Conservation (phyloP, 495 filamentous ascomycete genomes). For the Lepraria neglecta region DNA sequence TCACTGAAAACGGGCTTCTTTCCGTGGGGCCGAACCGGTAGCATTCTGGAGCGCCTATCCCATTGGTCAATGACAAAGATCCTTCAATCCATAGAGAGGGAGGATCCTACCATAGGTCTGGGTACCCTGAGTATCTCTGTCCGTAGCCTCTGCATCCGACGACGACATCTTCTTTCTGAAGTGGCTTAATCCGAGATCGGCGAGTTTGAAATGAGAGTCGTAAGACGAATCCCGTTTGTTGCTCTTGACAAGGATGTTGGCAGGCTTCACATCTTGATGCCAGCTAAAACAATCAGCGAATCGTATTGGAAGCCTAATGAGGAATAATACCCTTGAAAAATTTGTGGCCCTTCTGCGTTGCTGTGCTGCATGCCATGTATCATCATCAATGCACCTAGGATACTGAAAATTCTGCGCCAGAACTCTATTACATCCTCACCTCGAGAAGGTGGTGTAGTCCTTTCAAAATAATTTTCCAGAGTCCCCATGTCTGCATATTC, state of each 20-base stretch:
- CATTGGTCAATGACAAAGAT: constrained; percentile 23
- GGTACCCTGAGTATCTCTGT: constrained; percentile 30
- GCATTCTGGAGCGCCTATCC: constrained; percentile 34
- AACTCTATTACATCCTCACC: constrained; percentile 37
- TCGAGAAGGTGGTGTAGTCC: constrained; percentile 27
- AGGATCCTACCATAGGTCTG: constrained; percentile 34
- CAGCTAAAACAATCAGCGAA: constrained; percentile 24
- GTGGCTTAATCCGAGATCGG: constrained; percentile 36
- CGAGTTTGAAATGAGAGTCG: constrained; percentile 38
- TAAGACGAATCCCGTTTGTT: constrained; percentile 24
- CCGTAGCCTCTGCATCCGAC: constrained; percentile 23
- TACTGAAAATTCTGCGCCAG: constrained; percentile 37
- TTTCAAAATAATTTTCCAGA: constrained; percentile 38
- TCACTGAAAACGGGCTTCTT: constrained; percentile 17
- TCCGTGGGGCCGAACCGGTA: constrained; percentile 29
- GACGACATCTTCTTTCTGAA: constrained; percentile 25
- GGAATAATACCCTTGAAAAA: constrained; percentile 19
- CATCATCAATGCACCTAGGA: constrained; percentile 34
- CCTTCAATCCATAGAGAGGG: not conserved
- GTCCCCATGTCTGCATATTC: constrained; percentile 43
- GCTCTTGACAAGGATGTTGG: constrained; percentile 37
- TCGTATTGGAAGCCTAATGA: not conserved
- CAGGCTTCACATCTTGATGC: constrained; percentile 40
- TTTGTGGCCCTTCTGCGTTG: not conserved
- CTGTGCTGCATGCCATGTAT: constrained; percentile 32